Conservation (phyloP, 179 eudicot species). For the Gypsophila paniculata region DNA sequence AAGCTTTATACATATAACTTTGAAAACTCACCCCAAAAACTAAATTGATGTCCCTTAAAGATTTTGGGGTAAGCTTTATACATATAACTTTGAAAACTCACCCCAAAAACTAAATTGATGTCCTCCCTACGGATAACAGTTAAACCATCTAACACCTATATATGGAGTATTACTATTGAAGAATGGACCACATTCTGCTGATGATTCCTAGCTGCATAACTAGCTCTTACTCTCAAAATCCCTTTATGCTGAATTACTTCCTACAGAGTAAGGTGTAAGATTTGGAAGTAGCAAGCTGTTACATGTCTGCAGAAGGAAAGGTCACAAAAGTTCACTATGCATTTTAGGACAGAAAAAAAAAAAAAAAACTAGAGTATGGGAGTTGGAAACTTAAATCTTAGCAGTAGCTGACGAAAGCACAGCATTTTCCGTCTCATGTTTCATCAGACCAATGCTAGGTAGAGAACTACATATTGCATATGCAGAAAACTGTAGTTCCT, state of each 20-base stretch:
- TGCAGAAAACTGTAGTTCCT: background rate
- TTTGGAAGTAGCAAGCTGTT: background rate
- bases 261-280: background rate
- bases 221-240: background rate
- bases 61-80: background rate
- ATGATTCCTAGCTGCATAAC: background rate
- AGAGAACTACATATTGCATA: background rate
- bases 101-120: background rate
- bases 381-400: background rate
- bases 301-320: background rate
- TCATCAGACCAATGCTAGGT: background rate
- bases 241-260: background rate
- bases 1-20: background rate
- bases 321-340: background rate
- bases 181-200: background rate
- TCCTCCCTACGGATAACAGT: too few relatives aligned
- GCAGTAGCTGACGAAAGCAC: background rate
- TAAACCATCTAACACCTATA: too few relatives aligned
- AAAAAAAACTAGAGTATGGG: too few relatives aligned
- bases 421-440: background rate
- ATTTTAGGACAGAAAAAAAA: background rate
- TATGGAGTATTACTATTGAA: too few relatives aligned
- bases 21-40: background rate
- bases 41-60: too few relatives aligned
- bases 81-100: background rate